Conservation (phyloP, 1,139 yeast genomes). For the Geotrichum siamense region DNA sequence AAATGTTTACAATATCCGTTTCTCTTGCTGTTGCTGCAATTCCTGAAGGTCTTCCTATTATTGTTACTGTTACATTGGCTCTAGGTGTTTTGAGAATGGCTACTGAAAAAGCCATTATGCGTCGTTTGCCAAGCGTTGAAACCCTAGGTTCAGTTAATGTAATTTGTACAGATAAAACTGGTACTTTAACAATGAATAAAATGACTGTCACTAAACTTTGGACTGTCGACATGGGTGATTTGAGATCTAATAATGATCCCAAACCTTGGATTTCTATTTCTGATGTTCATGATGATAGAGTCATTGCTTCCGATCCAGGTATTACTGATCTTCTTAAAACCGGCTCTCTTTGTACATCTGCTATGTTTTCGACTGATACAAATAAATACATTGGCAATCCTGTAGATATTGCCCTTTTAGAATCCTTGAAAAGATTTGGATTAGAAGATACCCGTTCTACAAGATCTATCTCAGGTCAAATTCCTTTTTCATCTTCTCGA, state of each 20-base stretch:
- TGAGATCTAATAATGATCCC: slow-evolving; percentile 20
- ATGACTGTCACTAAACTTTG: slow-evolving; percentile 87
- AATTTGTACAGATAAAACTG: slow-evolving; percentile 92
- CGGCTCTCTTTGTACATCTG: slow-evolving; percentile 78
- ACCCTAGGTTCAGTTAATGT: slow-evolving; percentile 93
- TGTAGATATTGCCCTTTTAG: slow-evolving; percentile 84
- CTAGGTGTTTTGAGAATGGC: slow-evolving; percentile 96
- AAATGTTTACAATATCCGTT: slow-evolving; percentile 94
- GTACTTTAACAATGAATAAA: slow-evolving; percentile 90
- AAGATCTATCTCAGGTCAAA: slow-evolving; percentile 54
- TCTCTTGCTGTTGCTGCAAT: slow-evolving; percentile 97
- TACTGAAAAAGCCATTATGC: slow-evolving; percentile 81
- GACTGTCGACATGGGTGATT: slow-evolving; percentile 65
- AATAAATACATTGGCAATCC: slow-evolving; percentile 83
- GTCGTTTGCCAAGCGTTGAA: slow-evolving; percentile 89
- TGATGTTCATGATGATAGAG: slow-evolving; percentile 18
- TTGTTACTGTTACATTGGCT: slow-evolving; percentile 93
- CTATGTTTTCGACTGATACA: slow-evolving; percentile 52
- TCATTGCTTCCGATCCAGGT: slow-evolving; percentile 21
- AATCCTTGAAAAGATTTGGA: slow-evolving; percentile 62
- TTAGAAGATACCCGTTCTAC: slow-evolving; percentile 61
- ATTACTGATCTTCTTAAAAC: slow-evolving; percentile 44
- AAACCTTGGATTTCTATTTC: slow-evolving; percentile 23
- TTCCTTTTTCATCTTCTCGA: slow-evolving; percentile 77
- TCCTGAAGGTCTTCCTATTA: slow-evolving; percentile 95